Conservation (phyloP, 2,329 filamentous ascomycete species). For the Fonsecaea erecta region DNA sequence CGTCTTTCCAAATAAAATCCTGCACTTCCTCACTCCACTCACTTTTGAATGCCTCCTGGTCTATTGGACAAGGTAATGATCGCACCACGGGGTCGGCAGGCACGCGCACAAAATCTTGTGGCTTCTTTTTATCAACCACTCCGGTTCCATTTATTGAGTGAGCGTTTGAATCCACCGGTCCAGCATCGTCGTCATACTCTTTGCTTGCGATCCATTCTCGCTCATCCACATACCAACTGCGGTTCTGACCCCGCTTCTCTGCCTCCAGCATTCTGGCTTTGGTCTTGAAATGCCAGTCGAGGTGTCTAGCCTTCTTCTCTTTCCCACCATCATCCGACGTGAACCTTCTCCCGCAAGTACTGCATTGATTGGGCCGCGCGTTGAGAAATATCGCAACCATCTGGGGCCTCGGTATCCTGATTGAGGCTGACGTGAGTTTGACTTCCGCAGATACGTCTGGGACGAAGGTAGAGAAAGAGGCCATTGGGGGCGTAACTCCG, state of each 20-base stretch:
- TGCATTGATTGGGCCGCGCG: conserved; percentile 81
- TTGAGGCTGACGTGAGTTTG: conserved; percentile 65
- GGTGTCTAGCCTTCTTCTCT: conserved; percentile 84
- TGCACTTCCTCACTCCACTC: conserved; percentile 91
- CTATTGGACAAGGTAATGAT: conserved; percentile 86
- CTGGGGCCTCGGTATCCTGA: conserved; percentile 78
- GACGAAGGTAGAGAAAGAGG: conserved; percentile 29
- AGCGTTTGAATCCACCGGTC: conserved; percentile 49
- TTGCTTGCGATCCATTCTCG: conserved; percentile 88
- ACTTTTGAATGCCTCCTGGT: conserved; percentile 91
- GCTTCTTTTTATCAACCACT: conserved; percentile 58
- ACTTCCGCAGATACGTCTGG: conserved; percentile 44
- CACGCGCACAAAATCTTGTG: conserved; percentile 76
- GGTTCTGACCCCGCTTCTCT: conserved; percentile 82
- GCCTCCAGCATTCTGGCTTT: conserved; percentile 87
- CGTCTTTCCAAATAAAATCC: conserved; percentile 97
- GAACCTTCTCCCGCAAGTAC: conserved; percentile 89
- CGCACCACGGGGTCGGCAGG: conserved; percentile 76
- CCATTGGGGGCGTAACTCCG: conserved; percentile 46
- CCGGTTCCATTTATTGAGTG: conserved; percentile 45
- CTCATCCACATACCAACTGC: conserved; percentile 94
- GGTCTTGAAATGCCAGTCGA: conserved; percentile 98
- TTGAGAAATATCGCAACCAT: conserved; percentile 78
- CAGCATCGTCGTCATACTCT: conserved; percentile 72
- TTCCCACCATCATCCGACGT: conserved; percentile 75